Evolutionary conservation across 1,139 yeast genomes (phyloP).

Genomic region (Hyphopichia buzzinii): DNA sequence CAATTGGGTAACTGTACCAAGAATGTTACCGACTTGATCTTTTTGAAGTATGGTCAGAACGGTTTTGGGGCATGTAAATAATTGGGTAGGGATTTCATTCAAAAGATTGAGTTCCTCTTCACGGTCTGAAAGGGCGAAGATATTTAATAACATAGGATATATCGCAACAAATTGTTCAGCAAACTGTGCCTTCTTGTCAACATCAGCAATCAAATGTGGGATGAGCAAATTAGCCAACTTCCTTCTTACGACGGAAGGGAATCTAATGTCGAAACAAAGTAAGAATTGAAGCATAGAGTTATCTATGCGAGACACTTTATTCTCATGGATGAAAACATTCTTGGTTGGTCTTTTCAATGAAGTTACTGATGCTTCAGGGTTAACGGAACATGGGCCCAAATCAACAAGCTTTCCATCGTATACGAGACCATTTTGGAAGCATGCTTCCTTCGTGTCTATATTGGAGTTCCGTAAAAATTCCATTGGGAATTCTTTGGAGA

Average conservation of each 20-base stretch:
- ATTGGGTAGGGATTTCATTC: conserved; percentile 56
- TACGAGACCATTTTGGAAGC: conserved; percentile 33
- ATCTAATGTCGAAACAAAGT: conserved; percentile 55
- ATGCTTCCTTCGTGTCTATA: conserved; percentile 16
- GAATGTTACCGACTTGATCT: conserved; percentile 36
- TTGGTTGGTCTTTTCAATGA: conserved; percentile 13
- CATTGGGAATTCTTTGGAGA: conserved; percentile 27
- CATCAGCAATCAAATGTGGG: conserved; percentile 53
- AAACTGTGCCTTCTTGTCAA: conserved; percentile 43
- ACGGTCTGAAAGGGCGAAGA: conserved; percentile 53
- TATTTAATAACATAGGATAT: conserved; percentile 51
- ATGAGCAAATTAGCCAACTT: conserved; percentile 46
- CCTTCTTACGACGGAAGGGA: conserved; percentile 49
- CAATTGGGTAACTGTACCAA: conserved; percentile 48
- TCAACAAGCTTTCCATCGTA: conserved; percentile 25
- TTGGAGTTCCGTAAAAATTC: conserved; percentile 12
- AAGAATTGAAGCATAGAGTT: conserved; percentile 52
- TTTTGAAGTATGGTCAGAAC: conserved; percentile 40
- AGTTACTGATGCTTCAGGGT: conserved; percentile 9
- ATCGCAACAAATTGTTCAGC: conserved; percentile 53
- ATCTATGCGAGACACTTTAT: background rate
- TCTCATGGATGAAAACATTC: conserved; percentile 1
- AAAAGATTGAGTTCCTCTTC: conserved; percentile 61
- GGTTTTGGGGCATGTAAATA: conserved; percentile 64
- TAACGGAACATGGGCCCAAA: conserved; percentile 17